These are phyloP conservation scores for Ustilago cynodontis DNA, from an alignment of 1,284 basidiomycete species.

Conservation along the genomic window DNA sequence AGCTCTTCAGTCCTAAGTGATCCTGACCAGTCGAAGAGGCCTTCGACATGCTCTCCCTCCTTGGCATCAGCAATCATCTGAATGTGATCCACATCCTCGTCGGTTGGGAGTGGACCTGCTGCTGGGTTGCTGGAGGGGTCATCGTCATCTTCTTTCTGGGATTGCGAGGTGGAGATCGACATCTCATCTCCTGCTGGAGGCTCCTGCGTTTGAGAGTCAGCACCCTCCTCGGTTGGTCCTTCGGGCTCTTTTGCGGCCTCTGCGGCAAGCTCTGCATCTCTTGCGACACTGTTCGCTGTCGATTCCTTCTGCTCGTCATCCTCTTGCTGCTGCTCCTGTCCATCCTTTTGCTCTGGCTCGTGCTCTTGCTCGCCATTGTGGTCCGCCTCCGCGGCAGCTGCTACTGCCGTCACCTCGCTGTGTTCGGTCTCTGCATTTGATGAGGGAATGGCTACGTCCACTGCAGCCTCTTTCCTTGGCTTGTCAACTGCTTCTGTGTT, in stretches of 20 bases:
- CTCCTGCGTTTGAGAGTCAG: not conserved
- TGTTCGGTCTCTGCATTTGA: not conserved
- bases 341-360: not conserved
- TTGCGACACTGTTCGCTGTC: not conserved
- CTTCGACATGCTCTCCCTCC: slow-evolving; percentile 27
- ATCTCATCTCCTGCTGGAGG: not conserved
- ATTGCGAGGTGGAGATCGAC: not conserved
- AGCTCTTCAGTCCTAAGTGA: slow-evolving; percentile 11
- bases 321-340: not conserved
- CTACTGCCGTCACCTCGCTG: not conserved
- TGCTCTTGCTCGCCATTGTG: not conserved
- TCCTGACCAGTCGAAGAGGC: slow-evolving; percentile 22
- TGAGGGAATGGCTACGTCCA: not conserved
- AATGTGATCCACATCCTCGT: slow-evolving; percentile 36
- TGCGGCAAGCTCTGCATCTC: not conserved
- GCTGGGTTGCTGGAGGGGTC: not conserved
- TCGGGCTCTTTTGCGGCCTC: not conserved
- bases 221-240: not conserved
- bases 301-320: not conserved
- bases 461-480: not conserved
- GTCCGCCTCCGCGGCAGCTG: not conserved
- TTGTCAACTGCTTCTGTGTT: not conserved
- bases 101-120: slow-evolving; percentile 12
- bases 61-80: slow-evolving; percentile 19
- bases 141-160: not conserved